Conservation (phyloP, 2,329 filamentous ascomycete species). For the Trichoderma sp. region DNA sequence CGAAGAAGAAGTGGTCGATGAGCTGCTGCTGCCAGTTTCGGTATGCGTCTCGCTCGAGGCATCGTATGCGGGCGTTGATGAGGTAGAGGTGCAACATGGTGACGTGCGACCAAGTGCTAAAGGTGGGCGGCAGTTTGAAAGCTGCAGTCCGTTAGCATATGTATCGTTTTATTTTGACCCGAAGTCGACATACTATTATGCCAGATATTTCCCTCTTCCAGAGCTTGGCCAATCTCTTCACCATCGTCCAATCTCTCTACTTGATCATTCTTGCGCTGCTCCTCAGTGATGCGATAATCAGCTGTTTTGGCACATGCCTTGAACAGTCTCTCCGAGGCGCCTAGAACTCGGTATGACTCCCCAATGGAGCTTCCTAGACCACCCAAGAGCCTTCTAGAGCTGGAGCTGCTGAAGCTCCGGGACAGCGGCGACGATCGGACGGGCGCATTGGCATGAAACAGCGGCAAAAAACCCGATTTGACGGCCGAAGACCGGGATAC, state of each 20-base stretch:
- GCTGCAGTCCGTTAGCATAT: conserved; percentile 47
- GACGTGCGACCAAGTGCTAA: conserved; percentile 93
- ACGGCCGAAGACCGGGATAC: conserved; percentile 28
- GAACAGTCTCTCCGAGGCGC: conserved; percentile 74
- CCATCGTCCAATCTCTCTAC: conserved; percentile 72
- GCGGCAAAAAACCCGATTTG: conserved; percentile 24
- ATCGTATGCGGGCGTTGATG: conserved; percentile 76
- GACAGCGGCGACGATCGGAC: conserved; percentile 10
- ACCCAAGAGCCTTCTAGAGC: conserved; percentile 33
- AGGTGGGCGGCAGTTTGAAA: conserved; percentile 77
- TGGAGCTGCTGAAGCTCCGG: conserved; percentile 39
- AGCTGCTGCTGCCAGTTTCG: conserved; percentile 84
- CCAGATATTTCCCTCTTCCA: conserved; percentile 53
- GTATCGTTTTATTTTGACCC: not conserved
- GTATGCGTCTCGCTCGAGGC: conserved; percentile 67
- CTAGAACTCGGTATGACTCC: conserved; percentile 70
- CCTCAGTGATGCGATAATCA: conserved; percentile 71
- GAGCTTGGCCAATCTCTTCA: conserved; percentile 67
- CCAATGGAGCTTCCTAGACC: conserved; percentile 34
- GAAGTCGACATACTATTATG: conserved; percentile 59
- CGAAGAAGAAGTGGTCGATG: conserved; percentile 92
- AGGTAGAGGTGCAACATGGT: conserved; percentile 97
- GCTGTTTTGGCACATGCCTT: conserved; percentile 70
- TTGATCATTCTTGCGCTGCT: conserved; percentile 61
- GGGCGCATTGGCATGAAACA: conserved; percentile 19